Evolutionary conservation across 805 yeast species (phyloP).

Genomic region (Pichia cabralensis): DNA sequence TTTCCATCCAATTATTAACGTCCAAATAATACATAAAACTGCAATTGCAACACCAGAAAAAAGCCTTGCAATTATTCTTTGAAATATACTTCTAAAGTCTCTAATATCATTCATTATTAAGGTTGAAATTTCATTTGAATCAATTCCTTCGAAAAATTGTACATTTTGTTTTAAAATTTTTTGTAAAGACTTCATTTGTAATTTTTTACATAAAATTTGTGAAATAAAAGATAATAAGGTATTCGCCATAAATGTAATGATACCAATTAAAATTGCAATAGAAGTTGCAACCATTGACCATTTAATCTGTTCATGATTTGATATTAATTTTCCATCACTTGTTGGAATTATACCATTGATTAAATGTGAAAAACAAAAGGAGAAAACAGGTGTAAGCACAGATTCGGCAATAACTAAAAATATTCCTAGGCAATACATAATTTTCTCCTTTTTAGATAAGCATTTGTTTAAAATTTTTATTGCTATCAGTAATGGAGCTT

Average conservation of each 20-base stretch:
- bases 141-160: slow-evolving; percentile 39
- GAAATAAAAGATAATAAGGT: slow-evolving; percentile 45
- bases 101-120: slow-evolving; percentile 74
- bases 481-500: slow-evolving; percentile 6
- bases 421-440: slow-evolving; percentile 39
- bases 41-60: slow-evolving; percentile 46
- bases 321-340: slow-evolving; percentile 19
- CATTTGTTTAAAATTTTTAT: slow-evolving; percentile 3
- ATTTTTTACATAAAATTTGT: slow-evolving; percentile 53
- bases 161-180: slow-evolving; percentile 42
- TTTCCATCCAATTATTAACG: slow-evolving; percentile 75
- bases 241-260: slow-evolving; percentile 40
- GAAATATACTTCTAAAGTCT: slow-evolving; percentile 57
- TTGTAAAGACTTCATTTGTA: slow-evolving; percentile 42
- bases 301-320: slow-evolving; percentile 27
- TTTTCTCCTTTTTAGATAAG: slow-evolving; percentile 9
- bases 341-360: slow-evolving; percentile 52
- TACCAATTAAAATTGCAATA: slow-evolving; percentile 56
- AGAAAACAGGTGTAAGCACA: slow-evolving; percentile 62
- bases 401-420: slow-evolving; percentile 47
- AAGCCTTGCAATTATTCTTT: slow-evolving; percentile 49
- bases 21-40: slow-evolving; percentile 63
- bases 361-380: slow-evolving; percentile 65
- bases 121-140: slow-evolving; percentile 48
- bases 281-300: slow-evolving; percentile 65